Evolutionary conservation across 208 protist genomes (phyloP).

Genomic region (Eutreptiella sp.): DNA sequence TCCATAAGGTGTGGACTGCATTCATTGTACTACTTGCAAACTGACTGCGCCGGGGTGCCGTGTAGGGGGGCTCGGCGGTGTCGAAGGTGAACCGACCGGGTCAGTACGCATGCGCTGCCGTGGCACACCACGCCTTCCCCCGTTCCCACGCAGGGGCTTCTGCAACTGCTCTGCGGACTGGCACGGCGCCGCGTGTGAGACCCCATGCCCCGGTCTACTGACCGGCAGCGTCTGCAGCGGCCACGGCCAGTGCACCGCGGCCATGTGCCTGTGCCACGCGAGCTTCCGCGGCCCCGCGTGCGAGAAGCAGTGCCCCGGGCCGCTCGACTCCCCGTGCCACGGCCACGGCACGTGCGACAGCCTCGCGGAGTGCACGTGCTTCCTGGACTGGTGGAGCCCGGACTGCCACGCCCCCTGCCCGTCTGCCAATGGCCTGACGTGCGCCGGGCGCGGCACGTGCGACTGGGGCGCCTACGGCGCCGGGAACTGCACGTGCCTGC

Average conservation of each 20-base stretch:
- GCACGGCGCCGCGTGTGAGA: conserved; percentile 12
- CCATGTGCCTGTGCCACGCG: not conserved
- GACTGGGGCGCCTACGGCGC: conserved; percentile 8
- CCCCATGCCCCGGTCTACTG: conserved; percentile 11
- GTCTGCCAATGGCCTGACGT: not conserved
- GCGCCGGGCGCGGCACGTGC: conserved; percentile 10
- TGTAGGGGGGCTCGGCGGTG: too few species aligned
- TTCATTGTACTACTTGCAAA: too few species aligned
- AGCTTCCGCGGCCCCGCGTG: not conserved
- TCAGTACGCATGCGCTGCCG: too few species aligned
- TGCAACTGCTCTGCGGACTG: conserved; percentile 17
- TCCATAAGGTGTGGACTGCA: too few species aligned
- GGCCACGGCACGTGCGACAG: not conserved
- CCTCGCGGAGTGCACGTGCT: conserved; percentile 1
- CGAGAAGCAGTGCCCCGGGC: not conserved
- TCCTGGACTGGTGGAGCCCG: not conserved
- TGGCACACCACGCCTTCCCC: too few species aligned
- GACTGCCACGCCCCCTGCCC: conserved; percentile 20
- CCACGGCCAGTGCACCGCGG: conserved; percentile 11
- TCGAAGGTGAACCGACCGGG: too few species aligned
- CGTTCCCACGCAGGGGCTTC: too few species aligned
- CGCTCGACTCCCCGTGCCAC: not conserved
- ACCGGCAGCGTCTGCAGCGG: conserved; percentile 12
- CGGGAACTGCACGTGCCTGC: conserved; percentile 18
- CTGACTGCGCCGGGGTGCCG: too few species aligned